Percentiles rank a stretch among this genome's conserved stretches.
phyloP scores from a whole-genome alignment of 495 filamentous ascomycete species.

The Chaetomium tenue region DNA sequence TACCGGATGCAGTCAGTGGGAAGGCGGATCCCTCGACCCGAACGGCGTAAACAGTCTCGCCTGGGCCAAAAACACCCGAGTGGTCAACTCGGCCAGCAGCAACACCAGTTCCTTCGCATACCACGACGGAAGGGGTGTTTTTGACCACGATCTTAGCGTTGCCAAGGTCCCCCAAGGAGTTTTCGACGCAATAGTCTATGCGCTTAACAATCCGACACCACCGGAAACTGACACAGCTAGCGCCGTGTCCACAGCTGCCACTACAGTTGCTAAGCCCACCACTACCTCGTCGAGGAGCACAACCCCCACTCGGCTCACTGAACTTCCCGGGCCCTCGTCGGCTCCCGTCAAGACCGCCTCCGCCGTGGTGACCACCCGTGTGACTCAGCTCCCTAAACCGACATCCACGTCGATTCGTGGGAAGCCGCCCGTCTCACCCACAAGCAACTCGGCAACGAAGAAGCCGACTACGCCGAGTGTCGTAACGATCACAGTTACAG shows the following conservation, averaged over 20 bases:
- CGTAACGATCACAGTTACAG: neutral
- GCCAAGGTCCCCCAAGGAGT: constrained; percentile 34
- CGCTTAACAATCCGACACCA: neutral
- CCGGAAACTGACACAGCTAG: neutral
- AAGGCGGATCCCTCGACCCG: constrained; percentile 32
- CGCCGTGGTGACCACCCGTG: neutral
- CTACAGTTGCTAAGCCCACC: neutral
- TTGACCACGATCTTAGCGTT: constrained; percentile 32
- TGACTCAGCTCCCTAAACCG: neutral
- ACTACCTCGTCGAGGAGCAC: neutral
- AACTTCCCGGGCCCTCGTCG: neutral
- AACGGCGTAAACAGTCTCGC: constrained; percentile 32
- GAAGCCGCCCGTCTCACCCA: neutral
- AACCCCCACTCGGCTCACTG: neutral
- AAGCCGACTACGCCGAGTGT: neutral
- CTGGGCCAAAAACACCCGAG: constrained; percentile 31
- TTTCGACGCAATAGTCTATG: constrained; percentile 34
- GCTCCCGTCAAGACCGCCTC: neutral
- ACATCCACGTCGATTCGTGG: neutral
- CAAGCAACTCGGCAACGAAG: neutral
- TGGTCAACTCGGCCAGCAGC: constrained; percentile 24
- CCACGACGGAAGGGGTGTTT: constrained; percentile 31
- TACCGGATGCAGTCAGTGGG: constrained; percentile 45
- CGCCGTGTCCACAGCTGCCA: neutral
- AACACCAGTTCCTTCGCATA: constrained; percentile 33